Evolutionary conservation across 169 alveolate genomes (phyloP), one percentile per base, ranked within the genome.

Genomic region (Theileria annulata): DNA sequence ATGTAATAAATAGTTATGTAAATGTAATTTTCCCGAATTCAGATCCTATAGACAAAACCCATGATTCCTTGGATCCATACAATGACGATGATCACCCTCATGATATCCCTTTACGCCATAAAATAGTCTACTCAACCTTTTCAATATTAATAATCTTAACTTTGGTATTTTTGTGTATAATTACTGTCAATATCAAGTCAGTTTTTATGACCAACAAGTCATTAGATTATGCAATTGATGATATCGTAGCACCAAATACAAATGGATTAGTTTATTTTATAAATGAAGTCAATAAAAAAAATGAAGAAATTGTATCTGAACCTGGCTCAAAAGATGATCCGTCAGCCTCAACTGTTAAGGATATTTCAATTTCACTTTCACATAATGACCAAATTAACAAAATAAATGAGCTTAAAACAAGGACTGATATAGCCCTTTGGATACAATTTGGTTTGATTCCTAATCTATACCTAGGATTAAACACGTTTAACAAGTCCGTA

Each of bases 391-490:
- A 79, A 66, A 68, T 70, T 33, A 73, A 77, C 9, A 62, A 71
- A 13, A 60, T 62, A n/a, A 25, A 51, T 9, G 80, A 71, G n/a
- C 23, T 81, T 37, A 28, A 30, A n/a, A 80, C 78, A 37, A 70
- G 82, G 25, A 19, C 66, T 31, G 91, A 84, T 51, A 80, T 87
- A 25, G 82, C 90, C 60, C 51, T 70, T 25, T 79, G 87, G 83
- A 35, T 71, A 69, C 91, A 80, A 69, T 87, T 66, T 54, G 87
- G 86, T 23, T 35, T 90, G 31, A 87, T 87, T 15, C 87, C 91
- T 23, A 69, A 75, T 28, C 49, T 84, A 30, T 77, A 70, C 60
- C 33, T 60, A 6, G 79, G 91, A 4, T 77, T 90, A 67, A 83
- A 85, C 62, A 60, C 82, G 15, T 68, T 79, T 59, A 87, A 84